A percentile compares a stretch with the other conserved stretches of the same genome.
phyloP scores from a whole-genome alignment of 352 stramenopile species.

The Pythium monospermum region DNA sequence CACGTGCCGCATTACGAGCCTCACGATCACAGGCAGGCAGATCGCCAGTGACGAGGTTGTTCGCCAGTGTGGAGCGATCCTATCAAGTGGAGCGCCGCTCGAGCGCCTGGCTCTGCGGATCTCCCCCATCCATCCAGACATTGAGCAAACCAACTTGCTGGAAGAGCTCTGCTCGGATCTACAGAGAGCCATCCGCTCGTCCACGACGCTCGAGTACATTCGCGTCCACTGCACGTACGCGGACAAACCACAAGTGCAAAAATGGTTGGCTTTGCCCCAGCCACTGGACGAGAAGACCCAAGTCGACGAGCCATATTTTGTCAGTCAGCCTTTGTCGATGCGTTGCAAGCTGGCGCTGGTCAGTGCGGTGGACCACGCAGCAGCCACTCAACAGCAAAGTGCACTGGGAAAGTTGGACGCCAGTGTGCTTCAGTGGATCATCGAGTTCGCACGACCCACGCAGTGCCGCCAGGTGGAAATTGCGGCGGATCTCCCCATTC shows the following conservation, averaged over 20 bases:
- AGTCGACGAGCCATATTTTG: too few relatives aligned
- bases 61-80: conserved; percentile 1
- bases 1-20: conserved; percentile 8
- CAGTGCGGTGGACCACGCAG: too few relatives aligned
- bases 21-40: conserved; percentile 8
- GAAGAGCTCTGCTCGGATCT: conserved; percentile 6
- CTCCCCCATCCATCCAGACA: conserved; percentile 11
- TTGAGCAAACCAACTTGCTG: conserved; percentile 12
- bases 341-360: too few relatives aligned
- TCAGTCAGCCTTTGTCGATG: too few relatives aligned
- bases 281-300: too few relatives aligned
- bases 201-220: conserved; percentile 9
- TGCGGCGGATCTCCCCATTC: too few relatives aligned
- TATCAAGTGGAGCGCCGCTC: conserved; percentile 1
- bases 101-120: conserved; percentile 10
- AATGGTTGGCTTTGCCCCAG: too few relatives aligned
- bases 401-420: too few relatives aligned
- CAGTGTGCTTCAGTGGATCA: too few relatives aligned
- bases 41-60: conserved; percentile 2
- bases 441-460: too few relatives aligned
- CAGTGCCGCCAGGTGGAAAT: too few relatives aligned
- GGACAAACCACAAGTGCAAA: conserved; percentile 1
- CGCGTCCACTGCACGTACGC: conserved; percentile 11
- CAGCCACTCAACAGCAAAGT: too few relatives aligned
- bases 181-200: conserved; percentile 5